Percentiles rank a stretch among this genome's conserved stretches.
phyloP scores from a whole-genome alignment of 495 filamentous ascomycete genomes.

The Aspergillus cavernicola region DNA sequence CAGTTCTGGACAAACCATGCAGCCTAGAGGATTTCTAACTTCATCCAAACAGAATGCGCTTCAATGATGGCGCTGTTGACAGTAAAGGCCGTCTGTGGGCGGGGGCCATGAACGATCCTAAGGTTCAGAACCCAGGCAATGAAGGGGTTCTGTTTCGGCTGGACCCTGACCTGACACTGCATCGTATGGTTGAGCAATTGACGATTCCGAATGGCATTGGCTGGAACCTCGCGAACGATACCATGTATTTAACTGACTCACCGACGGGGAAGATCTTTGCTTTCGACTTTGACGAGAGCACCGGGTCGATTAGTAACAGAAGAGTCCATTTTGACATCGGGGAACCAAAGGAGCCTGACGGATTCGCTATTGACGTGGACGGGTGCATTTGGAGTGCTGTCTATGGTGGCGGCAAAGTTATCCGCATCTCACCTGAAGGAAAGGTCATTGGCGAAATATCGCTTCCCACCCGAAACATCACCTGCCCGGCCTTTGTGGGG shows the following conservation, averaged over 20 bases:
- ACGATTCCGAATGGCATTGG: constrained; percentile 87
- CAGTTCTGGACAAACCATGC: background rate
- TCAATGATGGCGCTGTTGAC: constrained; percentile 83
- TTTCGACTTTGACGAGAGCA: constrained; percentile 66
- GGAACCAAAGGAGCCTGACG: constrained; percentile 61
- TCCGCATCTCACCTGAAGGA: constrained; percentile 63
- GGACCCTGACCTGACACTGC: constrained; percentile 56
- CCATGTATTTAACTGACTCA: constrained; percentile 81
- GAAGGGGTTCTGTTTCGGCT: constrained; percentile 61
- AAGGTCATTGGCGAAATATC: constrained; percentile 62
- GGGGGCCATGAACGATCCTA: constrained; percentile 80
- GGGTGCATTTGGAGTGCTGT: constrained; percentile 77
- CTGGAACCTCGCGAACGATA: constrained; percentile 67
- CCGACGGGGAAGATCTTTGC: constrained; percentile 66
- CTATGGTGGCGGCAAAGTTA: constrained; percentile 64
- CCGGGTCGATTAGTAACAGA: constrained; percentile 62
- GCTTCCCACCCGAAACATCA: constrained; percentile 65
- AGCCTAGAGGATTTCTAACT: background rate
- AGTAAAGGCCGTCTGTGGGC: constrained; percentile 82
- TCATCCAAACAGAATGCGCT: constrained; percentile 46
- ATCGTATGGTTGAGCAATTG: constrained; percentile 57
- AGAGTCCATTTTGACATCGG: constrained; percentile 48
- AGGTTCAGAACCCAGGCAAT: constrained; percentile 29
- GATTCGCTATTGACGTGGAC: constrained; percentile 67
- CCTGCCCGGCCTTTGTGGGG: constrained; percentile 70